Conservation (phyloP, 1,139 yeast species). For the Candida frijolesensis region DNA sequence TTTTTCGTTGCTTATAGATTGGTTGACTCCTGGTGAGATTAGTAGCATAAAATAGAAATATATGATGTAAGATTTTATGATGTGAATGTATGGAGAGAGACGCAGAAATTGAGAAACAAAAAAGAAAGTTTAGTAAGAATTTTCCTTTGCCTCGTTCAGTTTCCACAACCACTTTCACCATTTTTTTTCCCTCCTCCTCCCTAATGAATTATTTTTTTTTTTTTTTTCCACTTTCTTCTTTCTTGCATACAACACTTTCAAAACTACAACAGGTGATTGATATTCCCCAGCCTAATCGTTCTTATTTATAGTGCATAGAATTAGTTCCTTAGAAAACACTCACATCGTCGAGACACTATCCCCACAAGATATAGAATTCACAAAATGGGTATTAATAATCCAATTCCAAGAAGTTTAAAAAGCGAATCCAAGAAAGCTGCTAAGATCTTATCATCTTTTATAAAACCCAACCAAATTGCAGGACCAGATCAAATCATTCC, state of each 20-base stretch:
- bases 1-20: no score
- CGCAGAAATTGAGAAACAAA: background rate
- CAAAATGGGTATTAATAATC: conserved; percentile 77
- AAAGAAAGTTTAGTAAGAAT: conserved; percentile 1
- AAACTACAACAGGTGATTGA: background rate
- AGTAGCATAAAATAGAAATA: background rate
- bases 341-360: background rate
- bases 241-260: background rate
- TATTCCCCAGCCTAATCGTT: background rate
- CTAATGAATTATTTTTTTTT: no score
- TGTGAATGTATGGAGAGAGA: background rate
- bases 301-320: background rate
- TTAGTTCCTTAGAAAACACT: background rate
- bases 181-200: background rate
- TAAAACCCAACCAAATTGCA: conserved; percentile 92
- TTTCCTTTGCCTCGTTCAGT: conserved; percentile 3
- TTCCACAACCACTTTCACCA: background rate
- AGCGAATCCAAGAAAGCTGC: conserved; percentile 97
- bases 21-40: no score
- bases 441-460: conserved; percentile 81
- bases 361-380: background rate
- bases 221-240: background rate
- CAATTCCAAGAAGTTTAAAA: conserved; percentile 87
- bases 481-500: conserved; percentile 93
- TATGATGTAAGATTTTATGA: no score